Evolutionary conservation across 768 basidiomycete species (phyloP).

Genomic region (Suillus brevipes): DNA sequence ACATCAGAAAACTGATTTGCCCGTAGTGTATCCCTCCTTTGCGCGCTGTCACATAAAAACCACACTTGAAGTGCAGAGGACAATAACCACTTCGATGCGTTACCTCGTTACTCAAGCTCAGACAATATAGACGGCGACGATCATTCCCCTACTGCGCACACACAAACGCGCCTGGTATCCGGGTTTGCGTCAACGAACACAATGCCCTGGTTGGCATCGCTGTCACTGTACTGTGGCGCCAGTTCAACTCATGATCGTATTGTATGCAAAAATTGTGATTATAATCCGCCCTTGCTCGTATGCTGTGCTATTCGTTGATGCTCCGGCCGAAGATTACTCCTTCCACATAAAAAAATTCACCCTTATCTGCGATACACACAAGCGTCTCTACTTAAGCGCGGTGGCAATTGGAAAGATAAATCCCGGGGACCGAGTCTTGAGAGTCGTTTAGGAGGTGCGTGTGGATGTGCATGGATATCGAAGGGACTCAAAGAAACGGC

Average conservation of each 20-base stretch:
- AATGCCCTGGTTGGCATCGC: neutral
- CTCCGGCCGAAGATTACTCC: neutral
- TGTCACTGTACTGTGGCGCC: neutral
- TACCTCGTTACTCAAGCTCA: neutral
- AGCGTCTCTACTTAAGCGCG: neutral
- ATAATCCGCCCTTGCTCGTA: neutral
- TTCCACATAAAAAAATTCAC: neutral
- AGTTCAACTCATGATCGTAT: neutral
- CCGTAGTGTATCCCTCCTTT: neutral
- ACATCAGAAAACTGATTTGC: neutral
- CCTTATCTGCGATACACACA: neutral
- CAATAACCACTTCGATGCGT: neutral
- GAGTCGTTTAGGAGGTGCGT: neutral
- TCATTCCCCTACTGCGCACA: neutral
- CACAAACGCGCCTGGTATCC: neutral
- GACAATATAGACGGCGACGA: neutral
- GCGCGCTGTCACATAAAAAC: no score
- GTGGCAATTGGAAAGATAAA: neutral
- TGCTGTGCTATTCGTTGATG: neutral
- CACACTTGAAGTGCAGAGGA: neutral
- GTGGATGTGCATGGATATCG: neutral
- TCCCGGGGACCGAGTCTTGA: neutral
- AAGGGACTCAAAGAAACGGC: neutral
- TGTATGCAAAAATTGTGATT: no score
- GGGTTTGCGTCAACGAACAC: neutral